phyloP scores from a whole-genome alignment of 441 rosid genomes.

The Erodium texanum region DNA sequence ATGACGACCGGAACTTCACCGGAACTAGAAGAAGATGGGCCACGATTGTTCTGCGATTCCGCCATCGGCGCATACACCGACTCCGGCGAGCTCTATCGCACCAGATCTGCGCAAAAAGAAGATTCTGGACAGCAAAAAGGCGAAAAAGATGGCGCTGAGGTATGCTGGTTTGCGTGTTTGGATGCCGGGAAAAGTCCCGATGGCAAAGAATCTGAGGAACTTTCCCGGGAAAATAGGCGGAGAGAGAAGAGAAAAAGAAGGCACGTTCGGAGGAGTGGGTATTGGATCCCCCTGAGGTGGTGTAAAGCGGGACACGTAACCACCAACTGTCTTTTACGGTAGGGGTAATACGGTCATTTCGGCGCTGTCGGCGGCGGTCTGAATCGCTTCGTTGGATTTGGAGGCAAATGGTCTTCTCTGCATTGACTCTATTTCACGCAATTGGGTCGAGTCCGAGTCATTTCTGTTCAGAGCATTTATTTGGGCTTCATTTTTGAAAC shows the following conservation, averaged over 20 bases:
- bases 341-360: background rate
- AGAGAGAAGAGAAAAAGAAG: background rate
- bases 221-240: background rate
- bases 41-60: slow-evolving; percentile 1
- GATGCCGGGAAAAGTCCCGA: background rate
- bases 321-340: background rate
- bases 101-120: slow-evolving; percentile 6
- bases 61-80: slow-evolving; percentile 2
- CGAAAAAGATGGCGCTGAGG: no score
- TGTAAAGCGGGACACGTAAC: background rate
- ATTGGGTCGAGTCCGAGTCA: no score
- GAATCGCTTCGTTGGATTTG: background rate
- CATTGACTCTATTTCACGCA: no score
- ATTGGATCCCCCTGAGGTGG: background rate
- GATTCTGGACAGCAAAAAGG: no score
- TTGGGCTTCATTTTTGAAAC: no score
- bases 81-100: slow-evolving; percentile 2
- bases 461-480: no score
- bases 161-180: background rate
- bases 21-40: background rate
- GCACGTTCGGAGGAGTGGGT: background rate
- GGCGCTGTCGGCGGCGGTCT: background rate
- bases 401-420: background rate
- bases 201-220: no score
- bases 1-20: background rate